Conservation (phyloP, 148 eudicot genomes). For the Cornus suecica region DNA sequence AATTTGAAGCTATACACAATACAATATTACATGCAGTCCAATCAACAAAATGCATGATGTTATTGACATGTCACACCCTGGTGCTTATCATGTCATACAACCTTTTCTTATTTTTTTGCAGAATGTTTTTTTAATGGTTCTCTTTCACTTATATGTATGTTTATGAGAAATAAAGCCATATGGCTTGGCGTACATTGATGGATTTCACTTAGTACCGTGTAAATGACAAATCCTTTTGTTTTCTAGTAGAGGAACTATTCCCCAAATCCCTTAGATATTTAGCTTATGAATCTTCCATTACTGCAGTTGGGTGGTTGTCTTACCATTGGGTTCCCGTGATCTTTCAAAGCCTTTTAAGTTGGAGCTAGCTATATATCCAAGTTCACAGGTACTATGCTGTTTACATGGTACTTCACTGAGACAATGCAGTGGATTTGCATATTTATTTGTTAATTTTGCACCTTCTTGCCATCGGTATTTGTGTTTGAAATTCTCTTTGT, state of each 20-base stretch:
- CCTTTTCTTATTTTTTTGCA: not conserved
- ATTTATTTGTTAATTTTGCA: not conserved
- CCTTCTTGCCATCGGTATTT: not conserved
- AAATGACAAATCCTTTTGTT: not conserved
- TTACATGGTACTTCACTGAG: not conserved
- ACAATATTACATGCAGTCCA: not conserved
- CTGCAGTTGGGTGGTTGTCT: slow-evolving; percentile 81
- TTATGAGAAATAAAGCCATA: not conserved
- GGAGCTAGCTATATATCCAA: slow-evolving; percentile 81
- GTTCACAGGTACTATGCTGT: slow-evolving; percentile 53
- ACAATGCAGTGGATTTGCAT: not conserved
- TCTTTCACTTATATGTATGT: not conserved
- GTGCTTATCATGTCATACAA: not conserved
- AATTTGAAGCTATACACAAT: not conserved
- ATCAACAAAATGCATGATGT: not conserved
- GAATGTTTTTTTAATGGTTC: not conserved
- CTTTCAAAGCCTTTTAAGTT: slow-evolving; percentile 72
- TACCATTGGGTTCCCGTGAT: slow-evolving; percentile 83
- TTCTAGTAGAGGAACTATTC: not conserved
- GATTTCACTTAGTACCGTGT: not conserved
- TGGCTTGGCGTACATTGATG: not conserved
- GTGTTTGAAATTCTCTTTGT: not conserved
- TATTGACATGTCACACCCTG: not conserved
- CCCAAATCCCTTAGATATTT: not conserved
- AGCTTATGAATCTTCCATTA: not conserved